Evolutionary conservation across 2,329 filamentous ascomycete species (phyloP).

Genomic region (Whalleya microplaca): DNA sequence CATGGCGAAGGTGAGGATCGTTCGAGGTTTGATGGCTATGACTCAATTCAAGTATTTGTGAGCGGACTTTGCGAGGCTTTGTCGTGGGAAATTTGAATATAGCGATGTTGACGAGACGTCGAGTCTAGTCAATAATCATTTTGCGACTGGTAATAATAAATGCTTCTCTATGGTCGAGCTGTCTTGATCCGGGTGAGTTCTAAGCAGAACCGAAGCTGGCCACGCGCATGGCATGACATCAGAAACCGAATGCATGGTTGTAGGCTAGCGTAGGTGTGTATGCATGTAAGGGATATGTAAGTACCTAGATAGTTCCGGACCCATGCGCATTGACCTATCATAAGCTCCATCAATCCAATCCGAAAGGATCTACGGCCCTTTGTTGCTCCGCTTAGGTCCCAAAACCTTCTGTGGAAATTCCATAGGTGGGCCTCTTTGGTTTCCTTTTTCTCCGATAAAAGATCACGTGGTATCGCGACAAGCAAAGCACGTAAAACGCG

Average conservation of each 20-base stretch:
- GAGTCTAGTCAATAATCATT: neutral
- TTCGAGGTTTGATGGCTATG: neutral
- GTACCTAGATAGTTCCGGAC: too few species aligned
- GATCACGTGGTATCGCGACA: slow-evolving; percentile 25
- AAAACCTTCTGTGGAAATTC: too few species aligned
- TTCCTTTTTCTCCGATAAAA: neutral
- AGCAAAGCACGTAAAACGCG: slow-evolving; percentile 20
- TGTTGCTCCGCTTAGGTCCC: too few species aligned
- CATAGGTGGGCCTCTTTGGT: too few species aligned
- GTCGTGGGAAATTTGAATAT: neutral
- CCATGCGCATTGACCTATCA: too few species aligned
- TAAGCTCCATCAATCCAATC: too few species aligned
- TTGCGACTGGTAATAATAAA: neutral
- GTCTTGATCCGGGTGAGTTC: neutral
- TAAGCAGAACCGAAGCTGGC: neutral
- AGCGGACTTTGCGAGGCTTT: too few species aligned
- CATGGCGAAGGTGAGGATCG: slow-evolving; percentile 46
- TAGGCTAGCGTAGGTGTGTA: neutral
- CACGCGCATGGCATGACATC: neutral
- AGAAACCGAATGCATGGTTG: neutral
- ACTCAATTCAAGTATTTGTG: neutral
- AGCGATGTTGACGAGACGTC: neutral
- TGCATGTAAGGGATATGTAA: too few species aligned
- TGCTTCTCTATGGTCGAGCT: neutral
- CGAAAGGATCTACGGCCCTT: neutral